A percentile compares a stretch with the other conserved stretches of the same genome.
Evolutionary conservation across 2,329 filamentous ascomycete species (phyloP).

Genomic region (Aspergillus latus): DNA sequence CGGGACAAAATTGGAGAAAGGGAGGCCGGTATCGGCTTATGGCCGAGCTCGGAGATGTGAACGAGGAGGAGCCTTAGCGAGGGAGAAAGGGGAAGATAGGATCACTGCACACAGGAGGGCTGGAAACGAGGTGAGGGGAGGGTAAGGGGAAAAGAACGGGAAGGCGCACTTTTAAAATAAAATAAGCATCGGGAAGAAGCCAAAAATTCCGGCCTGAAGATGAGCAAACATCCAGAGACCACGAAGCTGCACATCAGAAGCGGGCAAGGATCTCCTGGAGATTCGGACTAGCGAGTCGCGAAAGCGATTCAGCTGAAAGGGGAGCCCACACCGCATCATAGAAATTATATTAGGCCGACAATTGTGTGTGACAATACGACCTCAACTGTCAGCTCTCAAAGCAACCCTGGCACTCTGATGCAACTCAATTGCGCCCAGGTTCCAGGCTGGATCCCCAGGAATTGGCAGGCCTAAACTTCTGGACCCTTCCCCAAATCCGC

Average conservation of each 20-base stretch:
- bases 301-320: background rate
- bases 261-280: conserved; percentile 1
- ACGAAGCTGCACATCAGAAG: background rate
- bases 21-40: conserved; percentile 6
- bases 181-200: background rate
- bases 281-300: background rate
- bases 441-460: background rate
- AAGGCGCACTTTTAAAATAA: background rate
- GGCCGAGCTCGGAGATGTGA: conserved; percentile 9
- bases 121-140: background rate
- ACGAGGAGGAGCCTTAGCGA: background rate
- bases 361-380: no score
- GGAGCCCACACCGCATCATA: background rate
- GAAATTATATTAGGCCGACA: background rate
- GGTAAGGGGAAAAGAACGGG: conserved; percentile 3
- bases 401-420: background rate
- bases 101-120: background rate
- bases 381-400: background rate
- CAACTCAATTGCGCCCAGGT: background rate
- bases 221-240: background rate
- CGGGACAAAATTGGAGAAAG: background rate
- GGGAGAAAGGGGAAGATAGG: background rate
- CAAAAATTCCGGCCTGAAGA: conserved; percentile 3
- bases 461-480: background rate
- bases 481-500: background rate